phyloP scores from a whole-genome alignment of 768 basidiomycete genomes.

The Peribolospora baueri region DNA sequence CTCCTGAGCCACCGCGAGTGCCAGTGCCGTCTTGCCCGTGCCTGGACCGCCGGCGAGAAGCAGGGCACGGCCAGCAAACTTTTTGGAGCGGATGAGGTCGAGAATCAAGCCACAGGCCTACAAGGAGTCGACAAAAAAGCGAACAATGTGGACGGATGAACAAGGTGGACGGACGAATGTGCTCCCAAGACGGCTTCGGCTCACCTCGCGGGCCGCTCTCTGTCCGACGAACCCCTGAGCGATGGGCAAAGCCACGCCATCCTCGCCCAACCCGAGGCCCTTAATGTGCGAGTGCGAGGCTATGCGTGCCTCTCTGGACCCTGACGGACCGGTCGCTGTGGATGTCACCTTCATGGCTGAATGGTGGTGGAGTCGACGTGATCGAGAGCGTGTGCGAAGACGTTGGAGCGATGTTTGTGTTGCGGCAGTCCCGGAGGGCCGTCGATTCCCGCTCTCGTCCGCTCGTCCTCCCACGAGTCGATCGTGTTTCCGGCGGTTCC shows the following conservation, averaged over 20 bases:
- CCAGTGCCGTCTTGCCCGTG: constrained; percentile 92
- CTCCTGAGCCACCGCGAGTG: constrained; percentile 84
- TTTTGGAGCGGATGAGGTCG: constrained; percentile 67
- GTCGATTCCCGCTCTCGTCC: no score
- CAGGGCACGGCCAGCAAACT: constrained; percentile 79
- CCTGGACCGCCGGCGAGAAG: constrained; percentile 86
- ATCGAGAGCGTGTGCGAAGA: no score
- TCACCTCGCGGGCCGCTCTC: constrained; percentile 64
- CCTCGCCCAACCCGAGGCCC: constrained; percentile 66
- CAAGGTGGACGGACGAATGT: neutral
- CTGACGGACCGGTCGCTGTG: neutral
- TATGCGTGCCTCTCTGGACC: constrained; percentile 17
- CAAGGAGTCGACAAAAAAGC: neutral
- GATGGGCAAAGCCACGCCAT: constrained; percentile 49
- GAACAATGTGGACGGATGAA: neutral
- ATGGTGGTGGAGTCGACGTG: no score
- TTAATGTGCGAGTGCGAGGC: constrained; percentile 92
- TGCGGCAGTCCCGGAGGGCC: no score
- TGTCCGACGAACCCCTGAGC: constrained; percentile 80
- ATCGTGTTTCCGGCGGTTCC: no score
- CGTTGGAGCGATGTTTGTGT: no score
- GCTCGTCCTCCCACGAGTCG: no score
- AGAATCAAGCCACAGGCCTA: constrained; percentile 81
- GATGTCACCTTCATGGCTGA: neutral
- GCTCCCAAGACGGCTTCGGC: constrained; percentile 1